phyloP scores from a whole-genome alignment of 2,329 filamentous ascomycete genomes.

The Monosporascus sp. region DNA sequence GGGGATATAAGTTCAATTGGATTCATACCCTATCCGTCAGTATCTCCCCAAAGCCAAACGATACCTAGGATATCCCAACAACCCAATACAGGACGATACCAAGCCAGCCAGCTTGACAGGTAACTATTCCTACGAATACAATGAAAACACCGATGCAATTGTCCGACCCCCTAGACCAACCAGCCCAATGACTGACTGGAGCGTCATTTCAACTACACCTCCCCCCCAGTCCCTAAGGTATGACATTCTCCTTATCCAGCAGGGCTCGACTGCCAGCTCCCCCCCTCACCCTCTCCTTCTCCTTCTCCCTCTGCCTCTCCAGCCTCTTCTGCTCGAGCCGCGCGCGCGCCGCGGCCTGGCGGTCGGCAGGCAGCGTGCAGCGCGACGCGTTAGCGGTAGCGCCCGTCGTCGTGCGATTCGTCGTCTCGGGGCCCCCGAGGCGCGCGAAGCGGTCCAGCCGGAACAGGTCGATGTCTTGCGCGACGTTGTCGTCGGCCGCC shows the following conservation, averaged over 20 bases:
- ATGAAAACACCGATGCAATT: too few species aligned
- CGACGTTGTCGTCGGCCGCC: constrained; percentile 16
- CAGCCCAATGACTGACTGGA: too few species aligned
- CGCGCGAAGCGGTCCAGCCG: constrained; percentile 37
- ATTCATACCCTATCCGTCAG: too few species aligned
- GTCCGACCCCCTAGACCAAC: too few species aligned
- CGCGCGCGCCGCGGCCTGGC: constrained; percentile 49
- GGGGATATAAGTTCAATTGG: too few species aligned
- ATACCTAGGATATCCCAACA: too few species aligned
- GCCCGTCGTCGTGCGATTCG: constrained; percentile 24
- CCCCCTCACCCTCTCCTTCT: constrained; percentile 43
- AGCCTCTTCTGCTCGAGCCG: constrained; percentile 48
- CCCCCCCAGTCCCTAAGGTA: constrained; percentile 19
- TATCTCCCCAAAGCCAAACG: too few species aligned
- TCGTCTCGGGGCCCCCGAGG: constrained; percentile 34
- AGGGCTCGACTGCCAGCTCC: constrained; percentile 13
- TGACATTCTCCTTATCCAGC: constrained; percentile 44
- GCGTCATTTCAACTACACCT: too few species aligned
- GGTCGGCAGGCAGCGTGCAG: constrained; percentile 42
- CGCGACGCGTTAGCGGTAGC: constrained; percentile 33
- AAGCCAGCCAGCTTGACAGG: too few species aligned
- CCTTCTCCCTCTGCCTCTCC: constrained; percentile 38
- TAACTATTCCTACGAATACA: too few species aligned
- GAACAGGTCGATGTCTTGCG: constrained; percentile 38
- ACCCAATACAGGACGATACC: too few species aligned